Percentiles rank a stretch among this genome's conserved stretches.
Conservation (phyloP, 2,329 filamentous ascomycete genomes). For the Alternaria ethzedia region DNA sequence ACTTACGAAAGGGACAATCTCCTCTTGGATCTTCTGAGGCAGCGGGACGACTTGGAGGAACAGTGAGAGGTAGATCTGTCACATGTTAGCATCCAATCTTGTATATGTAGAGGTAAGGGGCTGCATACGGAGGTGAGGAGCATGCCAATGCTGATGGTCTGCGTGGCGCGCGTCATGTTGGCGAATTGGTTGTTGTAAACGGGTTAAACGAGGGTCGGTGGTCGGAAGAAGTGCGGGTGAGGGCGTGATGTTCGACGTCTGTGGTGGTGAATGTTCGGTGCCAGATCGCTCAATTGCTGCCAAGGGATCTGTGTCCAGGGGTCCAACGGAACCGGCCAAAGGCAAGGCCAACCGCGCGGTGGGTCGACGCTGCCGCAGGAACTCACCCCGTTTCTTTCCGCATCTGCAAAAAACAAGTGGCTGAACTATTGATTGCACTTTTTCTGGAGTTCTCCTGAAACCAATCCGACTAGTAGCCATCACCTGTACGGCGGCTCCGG, state of each 20-base stretch:
- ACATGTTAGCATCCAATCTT: conserved; percentile 27
- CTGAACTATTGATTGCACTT: conserved; percentile 14
- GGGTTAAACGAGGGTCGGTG: conserved; percentile 27
- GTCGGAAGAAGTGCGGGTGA: conserved; percentile 17
- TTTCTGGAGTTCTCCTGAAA: neutral
- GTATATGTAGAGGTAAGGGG: conserved; percentile 5
- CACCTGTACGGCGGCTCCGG: neutral
- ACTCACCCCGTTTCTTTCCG: conserved; percentile 9
- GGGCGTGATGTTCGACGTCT: conserved; percentile 17
- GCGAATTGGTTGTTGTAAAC: conserved; percentile 9
- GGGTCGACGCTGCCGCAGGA: conserved; percentile 14
- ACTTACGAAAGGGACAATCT: conserved; percentile 88
- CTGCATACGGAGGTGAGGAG: conserved; percentile 80
- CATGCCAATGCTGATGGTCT: conserved; percentile 87
- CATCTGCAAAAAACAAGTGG: conserved; percentile 9
- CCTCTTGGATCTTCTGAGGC: conserved; percentile 75
- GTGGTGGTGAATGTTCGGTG: conserved; percentile 25
- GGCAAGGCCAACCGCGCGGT: conserved; percentile 16
- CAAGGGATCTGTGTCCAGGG: conserved; percentile 30
- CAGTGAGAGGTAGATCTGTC: conserved; percentile 84
- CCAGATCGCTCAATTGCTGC: conserved; percentile 37
- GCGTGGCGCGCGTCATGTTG: conserved; percentile 91
- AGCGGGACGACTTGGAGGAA: conserved; percentile 85
- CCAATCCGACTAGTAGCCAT: neutral
- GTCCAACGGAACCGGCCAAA: conserved; percentile 24